phyloP scores from a whole-genome alignment of 345 rosid species.

The Moringa oleifera region DNA sequence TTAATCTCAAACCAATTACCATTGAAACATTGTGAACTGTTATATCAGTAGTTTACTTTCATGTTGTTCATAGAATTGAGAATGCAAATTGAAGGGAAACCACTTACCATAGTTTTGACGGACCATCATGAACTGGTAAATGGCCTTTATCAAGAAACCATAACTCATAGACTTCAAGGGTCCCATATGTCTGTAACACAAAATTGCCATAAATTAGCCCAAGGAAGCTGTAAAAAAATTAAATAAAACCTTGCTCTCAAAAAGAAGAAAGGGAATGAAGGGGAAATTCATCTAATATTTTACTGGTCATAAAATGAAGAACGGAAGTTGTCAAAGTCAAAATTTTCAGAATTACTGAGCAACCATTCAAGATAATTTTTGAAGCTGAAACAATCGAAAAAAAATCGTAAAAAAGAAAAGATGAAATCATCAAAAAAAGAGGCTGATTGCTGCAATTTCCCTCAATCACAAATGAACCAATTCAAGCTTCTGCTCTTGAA shows the following conservation, averaged over 20 bases:
- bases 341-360: background rate
- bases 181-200: slow-evolving; percentile 73
- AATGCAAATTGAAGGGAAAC: background rate
- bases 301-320: background rate
- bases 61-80: background rate
- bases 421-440: too few relatives aligned
- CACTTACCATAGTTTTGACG: slow-evolving; percentile 75
- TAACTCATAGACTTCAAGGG: slow-evolving; percentile 57
- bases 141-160: slow-evolving; percentile 67
- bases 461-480: background rate
- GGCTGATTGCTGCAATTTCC: too few relatives aligned
- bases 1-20: background rate
- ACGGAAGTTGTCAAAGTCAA: background rate
- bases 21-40: background rate
- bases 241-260: background rate
- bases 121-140: slow-evolving; percentile 69
- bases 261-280: background rate
- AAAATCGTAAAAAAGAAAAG: too few relatives aligned
- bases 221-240: background rate
- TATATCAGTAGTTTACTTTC: background rate
- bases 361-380: background rate
- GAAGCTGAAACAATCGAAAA: too few relatives aligned
- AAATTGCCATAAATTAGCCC: slow-evolving; percentile 7
- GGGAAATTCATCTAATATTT: background rate
- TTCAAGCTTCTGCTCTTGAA: background rate